These are phyloP conservation scores for Macrolepiota dolichaula DNA, from an alignment of 768 basidiomycete species.

Conservation along the genomic window DNA sequence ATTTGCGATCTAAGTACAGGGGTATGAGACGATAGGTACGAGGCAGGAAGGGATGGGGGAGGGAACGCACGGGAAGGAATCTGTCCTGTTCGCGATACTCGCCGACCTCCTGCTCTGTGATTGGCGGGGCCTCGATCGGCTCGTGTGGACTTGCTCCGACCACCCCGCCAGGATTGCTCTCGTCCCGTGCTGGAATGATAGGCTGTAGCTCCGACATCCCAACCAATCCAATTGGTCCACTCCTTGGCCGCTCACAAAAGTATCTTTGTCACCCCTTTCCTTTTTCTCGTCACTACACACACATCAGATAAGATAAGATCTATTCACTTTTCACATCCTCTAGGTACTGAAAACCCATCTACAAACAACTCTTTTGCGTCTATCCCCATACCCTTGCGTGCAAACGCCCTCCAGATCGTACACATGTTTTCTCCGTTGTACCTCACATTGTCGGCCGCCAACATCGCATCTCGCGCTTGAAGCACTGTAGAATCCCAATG, in stretches of 20 bases:
- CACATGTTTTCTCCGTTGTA: conserved; percentile 8
- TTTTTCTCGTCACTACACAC: neutral
- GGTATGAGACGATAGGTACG: neutral
- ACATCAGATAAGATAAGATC: conserved; percentile 7
- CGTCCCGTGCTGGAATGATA: conserved; percentile 37
- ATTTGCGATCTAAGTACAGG: conserved; percentile 79
- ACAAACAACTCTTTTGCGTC: conserved; percentile 21
- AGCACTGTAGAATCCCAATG: neutral
- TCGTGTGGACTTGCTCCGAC: conserved; percentile 34
- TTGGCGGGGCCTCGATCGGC: conserved; percentile 57
- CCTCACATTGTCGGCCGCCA: neutral
- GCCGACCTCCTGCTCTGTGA: conserved; percentile 91
- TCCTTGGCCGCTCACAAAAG: conserved; percentile 1
- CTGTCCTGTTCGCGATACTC: conserved; percentile 95
- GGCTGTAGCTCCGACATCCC: conserved; percentile 35
- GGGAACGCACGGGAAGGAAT: conserved; percentile 76
- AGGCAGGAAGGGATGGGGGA: neutral
- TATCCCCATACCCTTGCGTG: conserved; percentile 44
- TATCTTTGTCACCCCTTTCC: neutral
- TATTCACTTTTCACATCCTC: conserved; percentile 18
- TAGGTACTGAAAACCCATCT: conserved; percentile 20
- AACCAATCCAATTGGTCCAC: conserved; percentile 13
- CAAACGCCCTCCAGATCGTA: conserved; percentile 37
- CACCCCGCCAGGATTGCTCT: conserved; percentile 27
- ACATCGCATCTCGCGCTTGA: conserved; percentile 7